These are phyloP conservation scores for Osmanthus fragrans DNA, from an alignment of 257 asterid species.

Conservation along the genomic window DNA sequence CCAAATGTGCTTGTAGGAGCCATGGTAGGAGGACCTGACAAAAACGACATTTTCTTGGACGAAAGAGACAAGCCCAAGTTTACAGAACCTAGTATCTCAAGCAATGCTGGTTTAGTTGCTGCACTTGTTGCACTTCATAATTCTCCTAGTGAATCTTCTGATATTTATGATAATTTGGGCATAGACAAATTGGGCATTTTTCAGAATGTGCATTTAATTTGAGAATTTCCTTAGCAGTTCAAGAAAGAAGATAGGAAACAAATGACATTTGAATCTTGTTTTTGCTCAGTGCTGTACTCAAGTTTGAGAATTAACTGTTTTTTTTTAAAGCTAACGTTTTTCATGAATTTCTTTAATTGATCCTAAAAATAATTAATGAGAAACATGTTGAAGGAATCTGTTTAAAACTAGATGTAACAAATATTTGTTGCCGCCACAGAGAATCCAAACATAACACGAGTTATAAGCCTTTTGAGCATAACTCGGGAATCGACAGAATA, in stretches of 20 bases:
- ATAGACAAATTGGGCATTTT: conserved; percentile 51
- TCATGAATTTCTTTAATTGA: not conserved
- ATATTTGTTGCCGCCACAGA: no score
- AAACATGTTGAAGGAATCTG: no score
- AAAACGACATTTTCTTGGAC: conserved; percentile 38
- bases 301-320: not conserved
- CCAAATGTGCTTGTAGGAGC: conserved; percentile 52
- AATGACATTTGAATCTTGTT: not conserved
- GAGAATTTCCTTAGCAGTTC: not conserved
- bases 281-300: not conserved
- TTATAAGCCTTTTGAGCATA: no score
- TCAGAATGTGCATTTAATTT: conserved; percentile 32
- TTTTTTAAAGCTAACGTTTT: not conserved
- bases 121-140: conserved; percentile 52
- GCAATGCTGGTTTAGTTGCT: conserved; percentile 62
- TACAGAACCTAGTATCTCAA: conserved; percentile 52
- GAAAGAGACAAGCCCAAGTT: conserved; percentile 39
- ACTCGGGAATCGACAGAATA: no score
- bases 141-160: conserved; percentile 28
- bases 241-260: not conserved
- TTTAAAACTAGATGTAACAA: no score
- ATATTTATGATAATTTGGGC: conserved; percentile 35
- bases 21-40: conserved; percentile 63
- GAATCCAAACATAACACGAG: no score
- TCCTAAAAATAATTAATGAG: not conserved